A percentile compares a stretch with the other conserved stretches of the same genome.
These are phyloP conservation scores for Russula abietina DNA, from an alignment of 768 basidiomycete species.

Conservation along the genomic window DNA sequence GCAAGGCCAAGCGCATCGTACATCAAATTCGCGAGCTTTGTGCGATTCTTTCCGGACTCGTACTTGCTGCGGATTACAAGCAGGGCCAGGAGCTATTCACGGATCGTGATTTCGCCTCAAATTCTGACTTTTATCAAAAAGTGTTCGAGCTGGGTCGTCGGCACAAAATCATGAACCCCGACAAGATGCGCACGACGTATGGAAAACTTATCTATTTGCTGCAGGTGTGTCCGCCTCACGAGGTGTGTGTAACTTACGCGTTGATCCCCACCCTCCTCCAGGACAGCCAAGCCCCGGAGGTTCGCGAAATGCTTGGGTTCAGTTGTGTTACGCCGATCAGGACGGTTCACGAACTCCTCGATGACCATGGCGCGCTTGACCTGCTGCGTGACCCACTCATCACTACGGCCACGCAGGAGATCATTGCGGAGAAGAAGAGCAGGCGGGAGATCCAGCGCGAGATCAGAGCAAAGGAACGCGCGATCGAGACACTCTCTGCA, in stretches of 20 bases:
- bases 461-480: constrained; percentile 78
- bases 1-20: constrained; percentile 83
- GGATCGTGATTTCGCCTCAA: constrained; percentile 74
- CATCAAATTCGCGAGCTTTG: constrained; percentile 83
- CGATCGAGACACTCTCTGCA: constrained; percentile 66
- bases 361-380: constrained; percentile 55
- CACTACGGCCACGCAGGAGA: constrained; percentile 74
- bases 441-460: constrained; percentile 79
- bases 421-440: constrained; percentile 61
- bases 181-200: constrained; percentile 86
- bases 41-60: constrained; percentile 78
- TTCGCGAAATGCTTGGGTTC: constrained; percentile 73
- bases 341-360: constrained; percentile 64
- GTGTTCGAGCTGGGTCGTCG: constrained; percentile 79
- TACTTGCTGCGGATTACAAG: constrained; percentile 82
- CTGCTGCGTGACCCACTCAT: constrained; percentile 74
- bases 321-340: constrained; percentile 73
- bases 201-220: constrained; percentile 81
- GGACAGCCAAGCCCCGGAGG: constrained; percentile 83
- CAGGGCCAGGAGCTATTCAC: constrained; percentile 81
- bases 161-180: constrained; percentile 90
- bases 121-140: constrained; percentile 71
- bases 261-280: constrained; percentile 29
- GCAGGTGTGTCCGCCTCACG: constrained; percentile 46
- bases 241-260: not conserved